Evolutionary conservation across 1,284 basidiomycete species (phyloP).

Genomic region (Coniferiporia sulphurascens): DNA sequence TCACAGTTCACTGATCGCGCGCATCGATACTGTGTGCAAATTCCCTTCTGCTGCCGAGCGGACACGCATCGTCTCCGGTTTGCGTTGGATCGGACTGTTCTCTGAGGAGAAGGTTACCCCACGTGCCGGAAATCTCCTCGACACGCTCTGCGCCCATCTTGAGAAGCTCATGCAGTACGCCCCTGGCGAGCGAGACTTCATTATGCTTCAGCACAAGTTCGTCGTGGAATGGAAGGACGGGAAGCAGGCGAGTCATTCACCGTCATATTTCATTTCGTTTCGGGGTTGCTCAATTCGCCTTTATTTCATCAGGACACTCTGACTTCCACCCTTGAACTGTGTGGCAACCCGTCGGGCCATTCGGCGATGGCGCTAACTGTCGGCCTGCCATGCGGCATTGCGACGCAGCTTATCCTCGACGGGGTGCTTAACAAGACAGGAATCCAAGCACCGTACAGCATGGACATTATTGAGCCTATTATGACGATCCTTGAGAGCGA

Average conservation of each 20-base stretch:
- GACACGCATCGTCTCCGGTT: constrained; percentile 76
- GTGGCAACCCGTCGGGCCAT: constrained; percentile 77
- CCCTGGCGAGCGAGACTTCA: constrained; percentile 88
- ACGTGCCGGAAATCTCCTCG: constrained; percentile 80
- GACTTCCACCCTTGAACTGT: constrained; percentile 90
- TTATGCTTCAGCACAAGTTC: constrained; percentile 98
- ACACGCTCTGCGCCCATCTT: constrained; percentile 89
- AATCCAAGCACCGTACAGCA: constrained; percentile 85
- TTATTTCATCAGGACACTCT: constrained; percentile 61
- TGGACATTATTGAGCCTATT: constrained; percentile 83
- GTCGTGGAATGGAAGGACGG: constrained; percentile 85
- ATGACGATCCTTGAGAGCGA: constrained; percentile 76
- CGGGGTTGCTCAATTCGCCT: constrained; percentile 9
- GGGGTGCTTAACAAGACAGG: constrained; percentile 76
- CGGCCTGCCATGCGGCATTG: constrained; percentile 93
- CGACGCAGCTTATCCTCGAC: constrained; percentile 78
- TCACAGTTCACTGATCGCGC: constrained; percentile 57
- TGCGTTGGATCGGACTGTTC: constrained; percentile 94
- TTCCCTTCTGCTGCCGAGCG: constrained; percentile 73
- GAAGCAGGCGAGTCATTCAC: constrained; percentile 44
- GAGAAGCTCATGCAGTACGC: constrained; percentile 93
- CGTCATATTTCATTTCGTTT: constrained; percentile 16
- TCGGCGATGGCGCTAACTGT: constrained; percentile 94
- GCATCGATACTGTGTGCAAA: constrained; percentile 62
- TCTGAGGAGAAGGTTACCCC: constrained; percentile 62